Evolutionary conservation across 2,329 filamentous ascomycete species (phyloP).

Genomic region (Colletotrichum acutatum): DNA sequence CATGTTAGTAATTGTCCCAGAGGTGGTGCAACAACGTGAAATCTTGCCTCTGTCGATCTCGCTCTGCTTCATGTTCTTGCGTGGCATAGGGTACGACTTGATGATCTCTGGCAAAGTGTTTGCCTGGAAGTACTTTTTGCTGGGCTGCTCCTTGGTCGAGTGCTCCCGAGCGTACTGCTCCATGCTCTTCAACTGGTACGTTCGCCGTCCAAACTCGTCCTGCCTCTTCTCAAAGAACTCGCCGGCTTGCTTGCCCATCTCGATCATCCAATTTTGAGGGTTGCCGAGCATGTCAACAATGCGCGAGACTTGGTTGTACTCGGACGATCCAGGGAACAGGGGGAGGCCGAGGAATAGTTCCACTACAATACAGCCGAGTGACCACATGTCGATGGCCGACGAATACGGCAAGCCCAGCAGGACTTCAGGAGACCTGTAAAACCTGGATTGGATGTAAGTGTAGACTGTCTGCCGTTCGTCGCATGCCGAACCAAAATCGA

Average conservation of each 20-base stretch:
- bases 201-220: constrained; percentile 92
- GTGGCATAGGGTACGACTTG: constrained; percentile 96
- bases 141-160: constrained; percentile 96
- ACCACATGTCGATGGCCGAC: constrained; percentile 99
- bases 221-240: constrained; percentile 95
- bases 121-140: constrained; percentile 99
- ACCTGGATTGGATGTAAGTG: constrained; percentile 98
- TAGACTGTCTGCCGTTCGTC: constrained; percentile 99
- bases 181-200: constrained; percentile 94
- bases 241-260: constrained; percentile 97
- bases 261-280: constrained; percentile 98
- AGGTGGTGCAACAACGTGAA: neutral
- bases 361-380: constrained; percentile 96
- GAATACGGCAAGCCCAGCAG: constrained; percentile 96
- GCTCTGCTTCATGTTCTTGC: constrained; percentile 98
- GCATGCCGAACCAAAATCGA: constrained; percentile 98
- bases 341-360: constrained; percentile 96
- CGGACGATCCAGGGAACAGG: constrained; percentile 94
- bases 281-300: constrained; percentile 99
- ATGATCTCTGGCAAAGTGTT: constrained; percentile 97
- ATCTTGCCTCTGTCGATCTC: constrained; percentile 91
- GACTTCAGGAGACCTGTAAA: constrained; percentile 97
- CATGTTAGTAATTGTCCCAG: constrained; percentile 36
- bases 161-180: constrained; percentile 97
- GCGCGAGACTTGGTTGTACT: constrained; percentile 97